phyloP scores from a whole-genome alignment of 768 basidiomycete species.

The Boletus rex-veris region DNA sequence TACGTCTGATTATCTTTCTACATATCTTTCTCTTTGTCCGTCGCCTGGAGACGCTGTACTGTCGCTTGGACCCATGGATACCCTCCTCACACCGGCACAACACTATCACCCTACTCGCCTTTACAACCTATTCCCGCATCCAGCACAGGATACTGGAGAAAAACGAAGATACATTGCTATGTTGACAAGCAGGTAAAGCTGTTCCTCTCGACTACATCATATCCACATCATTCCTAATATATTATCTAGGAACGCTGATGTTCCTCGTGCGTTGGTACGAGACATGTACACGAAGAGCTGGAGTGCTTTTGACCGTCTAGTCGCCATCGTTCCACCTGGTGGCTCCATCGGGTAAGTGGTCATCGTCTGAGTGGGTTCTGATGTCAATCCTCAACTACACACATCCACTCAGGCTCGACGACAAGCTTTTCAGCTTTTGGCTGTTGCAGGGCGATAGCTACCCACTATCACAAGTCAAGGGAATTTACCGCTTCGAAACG shows the following conservation, averaged over 20 bases:
- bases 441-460: conserved; percentile 74
- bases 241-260: conserved; percentile 68
- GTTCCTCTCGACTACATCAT: background rate
- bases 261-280: conserved; percentile 77
- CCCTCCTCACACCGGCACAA: conserved; percentile 69
- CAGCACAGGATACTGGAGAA: conserved; percentile 72
- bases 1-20: conserved; percentile 71
- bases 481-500: conserved; percentile 84
- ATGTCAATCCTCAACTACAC: background rate
- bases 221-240: background rate
- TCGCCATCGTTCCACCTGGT: conserved; percentile 87
- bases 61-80: conserved; percentile 79
- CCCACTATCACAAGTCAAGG: conserved; percentile 76
- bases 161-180: conserved; percentile 72
- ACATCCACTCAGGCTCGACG: conserved; percentile 60
- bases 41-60: conserved; percentile 71
- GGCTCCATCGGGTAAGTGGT: conserved; percentile 76
- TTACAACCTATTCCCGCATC: conserved; percentile 75
- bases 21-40: conserved; percentile 74
- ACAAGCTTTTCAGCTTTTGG: conserved; percentile 91
- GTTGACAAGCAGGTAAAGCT: conserved; percentile 60
- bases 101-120: conserved; percentile 72
- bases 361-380: conserved; percentile 2
- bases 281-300: conserved; percentile 93
- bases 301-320: conserved; percentile 86